Conservation (phyloP, 306 rosid genomes). For the Begonia masoniana region DNA sequence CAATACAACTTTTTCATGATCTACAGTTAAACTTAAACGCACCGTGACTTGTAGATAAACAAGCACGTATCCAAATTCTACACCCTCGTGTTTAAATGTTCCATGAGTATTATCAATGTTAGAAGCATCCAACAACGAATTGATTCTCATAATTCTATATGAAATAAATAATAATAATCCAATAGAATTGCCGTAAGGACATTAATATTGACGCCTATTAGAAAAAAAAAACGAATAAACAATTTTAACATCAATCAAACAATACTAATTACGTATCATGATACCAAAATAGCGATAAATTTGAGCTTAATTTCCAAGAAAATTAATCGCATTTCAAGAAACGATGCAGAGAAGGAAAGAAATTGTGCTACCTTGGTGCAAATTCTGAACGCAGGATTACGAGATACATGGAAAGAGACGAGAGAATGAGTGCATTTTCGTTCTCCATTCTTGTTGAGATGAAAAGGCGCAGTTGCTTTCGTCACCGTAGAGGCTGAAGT, state of each 20-base stretch:
- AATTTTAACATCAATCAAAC: too few species aligned
- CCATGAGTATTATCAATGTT: background rate
- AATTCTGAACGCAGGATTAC: slow-evolving; percentile 30
- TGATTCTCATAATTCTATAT: background rate
- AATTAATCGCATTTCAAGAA: background rate
- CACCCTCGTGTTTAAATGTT: too few species aligned
- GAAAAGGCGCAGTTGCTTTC: slow-evolving; percentile 19
- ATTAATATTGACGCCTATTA: too few species aligned
- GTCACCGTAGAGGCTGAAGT: slow-evolving; percentile 31
- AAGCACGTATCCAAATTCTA: too few species aligned
- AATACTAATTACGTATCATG: background rate
- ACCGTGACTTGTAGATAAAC: too few species aligned
- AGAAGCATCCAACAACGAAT: background rate
- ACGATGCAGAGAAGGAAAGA: background rate
- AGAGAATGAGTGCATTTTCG: slow-evolving; percentile 10
- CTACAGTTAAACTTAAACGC: too few species aligned
- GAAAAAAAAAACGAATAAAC: too few species aligned
- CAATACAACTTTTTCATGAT: too few species aligned
- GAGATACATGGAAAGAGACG: slow-evolving; percentile 35
- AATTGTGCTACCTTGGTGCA: slow-evolving; percentile 32
- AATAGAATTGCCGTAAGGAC: background rate
- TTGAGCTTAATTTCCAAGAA: background rate
- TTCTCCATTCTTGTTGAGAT: slow-evolving; percentile 6
- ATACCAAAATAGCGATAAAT: background rate
- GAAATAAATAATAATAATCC: background rate